Evolutionary conservation across 2,329 filamentous ascomycete species (phyloP).

Genomic region (Hortaea sp.): DNA sequence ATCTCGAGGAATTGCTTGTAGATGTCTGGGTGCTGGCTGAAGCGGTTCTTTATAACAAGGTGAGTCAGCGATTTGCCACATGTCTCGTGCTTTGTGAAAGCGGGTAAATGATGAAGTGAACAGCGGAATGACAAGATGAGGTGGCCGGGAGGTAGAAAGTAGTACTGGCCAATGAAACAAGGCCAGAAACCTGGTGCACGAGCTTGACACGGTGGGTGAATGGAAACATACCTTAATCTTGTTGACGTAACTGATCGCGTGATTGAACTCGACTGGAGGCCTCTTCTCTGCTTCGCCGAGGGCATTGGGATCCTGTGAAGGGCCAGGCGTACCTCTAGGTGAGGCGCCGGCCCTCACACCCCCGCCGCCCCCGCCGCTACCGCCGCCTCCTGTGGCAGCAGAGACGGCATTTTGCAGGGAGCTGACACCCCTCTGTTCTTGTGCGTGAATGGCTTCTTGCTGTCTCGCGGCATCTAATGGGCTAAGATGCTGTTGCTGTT

Average conservation of each 20-base stretch:
- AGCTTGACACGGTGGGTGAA: no score
- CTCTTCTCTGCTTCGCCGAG: conserved; percentile 57
- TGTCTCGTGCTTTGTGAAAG: background rate
- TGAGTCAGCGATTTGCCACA: conserved; percentile 1
- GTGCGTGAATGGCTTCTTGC: conserved; percentile 41
- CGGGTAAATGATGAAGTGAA: background rate
- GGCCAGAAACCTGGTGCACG: background rate
- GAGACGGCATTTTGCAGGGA: conserved; percentile 57
- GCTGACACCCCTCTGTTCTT: conserved; percentile 56
- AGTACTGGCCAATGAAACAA: no score
- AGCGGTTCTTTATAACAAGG: conserved; percentile 63
- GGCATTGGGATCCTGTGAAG: conserved; percentile 49
- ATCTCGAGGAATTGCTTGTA: conserved; percentile 99
- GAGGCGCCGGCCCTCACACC: conserved; percentile 42
- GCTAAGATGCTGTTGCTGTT: conserved; percentile 16
- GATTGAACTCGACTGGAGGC: conserved; percentile 95
- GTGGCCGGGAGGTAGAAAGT: background rate
- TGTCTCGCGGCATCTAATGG: conserved; percentile 21
- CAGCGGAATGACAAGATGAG: background rate
- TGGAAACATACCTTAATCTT: conserved; percentile 78
- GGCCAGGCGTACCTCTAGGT: conserved; percentile 38
- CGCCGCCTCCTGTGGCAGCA: conserved; percentile 39
- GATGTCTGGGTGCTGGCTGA: conserved; percentile 91
- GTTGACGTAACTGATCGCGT: conserved; percentile 98
- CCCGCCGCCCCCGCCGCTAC: conserved; percentile 26